Base-by-base conservation (phyloP, 2,329 filamentous ascomycete genomes). In the Cadophora sp. region DNA sequence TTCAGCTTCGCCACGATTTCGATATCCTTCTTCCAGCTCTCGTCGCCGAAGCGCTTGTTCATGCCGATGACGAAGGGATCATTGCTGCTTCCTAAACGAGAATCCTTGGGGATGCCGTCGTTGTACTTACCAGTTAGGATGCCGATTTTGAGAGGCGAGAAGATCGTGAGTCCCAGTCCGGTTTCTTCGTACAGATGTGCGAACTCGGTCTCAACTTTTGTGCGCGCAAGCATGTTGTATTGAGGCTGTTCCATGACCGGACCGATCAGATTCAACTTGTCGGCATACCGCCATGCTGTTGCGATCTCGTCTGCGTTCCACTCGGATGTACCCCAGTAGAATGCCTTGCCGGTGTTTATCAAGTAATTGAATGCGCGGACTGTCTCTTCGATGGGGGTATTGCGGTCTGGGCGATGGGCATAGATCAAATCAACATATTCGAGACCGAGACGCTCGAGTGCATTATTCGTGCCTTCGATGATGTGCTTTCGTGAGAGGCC, bases 271-370 rank as follows among this genome's bases (percentile, higher is more conserved):
- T 84, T 83, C 9, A 91, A 82, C 71, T 82, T 83, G 72, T 90
- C 87, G 40, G 89, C 87, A 69, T 87, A 82, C 16, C 86, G 81
- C 81, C 86, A 87, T 0, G 89, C 89, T 67, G 87, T 83, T 6
- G 85, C 84, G 75, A 91, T 91, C 80, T 91, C 88, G 68, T 86
- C 84, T 53, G 89, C 87, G 69, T 83, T 84, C 89, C 89, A 91
- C 77, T 91, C 87, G 0, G 87, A 90, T 0, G 89, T 91, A 51
- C 89, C 89, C 89, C 89, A 91, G 81, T 91, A 91, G 71, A 92
- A 86, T 2, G 88, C 87, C 80, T 91, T 89, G 72, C 90, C 90
- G 0, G 83, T 84, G 77, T 88, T 82, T 77, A 92, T 91, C 64
- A 92, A 79, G 78, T 91, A 83, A 81, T 91, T 91, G 81, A 92